A percentile compares a stretch with the other conserved stretches of the same genome.
Evolutionary conservation across 1,284 basidiomycete species (phyloP).

Genomic region (Marasmius tenuissimus): DNA sequence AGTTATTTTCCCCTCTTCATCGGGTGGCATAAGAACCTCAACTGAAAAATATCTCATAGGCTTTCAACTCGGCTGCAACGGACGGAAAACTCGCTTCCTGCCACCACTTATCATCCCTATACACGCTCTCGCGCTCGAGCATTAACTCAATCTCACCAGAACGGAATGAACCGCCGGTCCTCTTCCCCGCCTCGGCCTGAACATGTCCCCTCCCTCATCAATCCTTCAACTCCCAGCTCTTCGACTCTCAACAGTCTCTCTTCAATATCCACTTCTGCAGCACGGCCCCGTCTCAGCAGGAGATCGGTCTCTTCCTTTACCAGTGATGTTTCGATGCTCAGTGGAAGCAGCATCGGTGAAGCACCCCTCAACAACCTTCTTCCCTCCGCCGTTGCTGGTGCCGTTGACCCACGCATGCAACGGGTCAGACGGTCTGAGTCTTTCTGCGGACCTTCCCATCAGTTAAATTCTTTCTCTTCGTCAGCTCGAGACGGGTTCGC

Average conservation of each 20-base stretch:
- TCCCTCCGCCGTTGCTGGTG: conserved; percentile 24
- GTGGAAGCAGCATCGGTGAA: conserved; percentile 13
- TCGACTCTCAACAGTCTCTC: conserved; percentile 58
- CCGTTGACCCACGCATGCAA: conserved; percentile 38
- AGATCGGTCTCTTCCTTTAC: conserved; percentile 40
- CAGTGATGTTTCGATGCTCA: conserved; percentile 25
- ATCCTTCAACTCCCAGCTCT: conserved; percentile 64
- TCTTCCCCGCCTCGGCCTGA: conserved; percentile 37
- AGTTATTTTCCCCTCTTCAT: conserved; percentile 6
- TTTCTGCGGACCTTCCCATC: conserved; percentile 29
- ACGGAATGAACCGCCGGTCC: conserved; percentile 25
- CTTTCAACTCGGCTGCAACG: conserved; percentile 69
- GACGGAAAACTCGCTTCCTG: conserved; percentile 54
- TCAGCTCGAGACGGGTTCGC: not conserved
- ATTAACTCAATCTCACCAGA: conserved; percentile 13
- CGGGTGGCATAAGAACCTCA: not conserved
- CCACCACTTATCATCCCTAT: conserved; percentile 60
- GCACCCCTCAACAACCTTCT: conserved; percentile 12
- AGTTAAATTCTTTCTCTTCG: conserved; percentile 16
- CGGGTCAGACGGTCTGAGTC: conserved; percentile 43
- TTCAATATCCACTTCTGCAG: conserved; percentile 27
- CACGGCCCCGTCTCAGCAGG: conserved; percentile 32
- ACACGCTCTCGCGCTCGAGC: conserved; percentile 41
- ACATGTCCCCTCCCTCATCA: conserved; percentile 42
- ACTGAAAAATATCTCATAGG: conserved; percentile 31